Conservation (phyloP, 495 filamentous ascomycete genomes). For the Pyrenula massariospora region DNA sequence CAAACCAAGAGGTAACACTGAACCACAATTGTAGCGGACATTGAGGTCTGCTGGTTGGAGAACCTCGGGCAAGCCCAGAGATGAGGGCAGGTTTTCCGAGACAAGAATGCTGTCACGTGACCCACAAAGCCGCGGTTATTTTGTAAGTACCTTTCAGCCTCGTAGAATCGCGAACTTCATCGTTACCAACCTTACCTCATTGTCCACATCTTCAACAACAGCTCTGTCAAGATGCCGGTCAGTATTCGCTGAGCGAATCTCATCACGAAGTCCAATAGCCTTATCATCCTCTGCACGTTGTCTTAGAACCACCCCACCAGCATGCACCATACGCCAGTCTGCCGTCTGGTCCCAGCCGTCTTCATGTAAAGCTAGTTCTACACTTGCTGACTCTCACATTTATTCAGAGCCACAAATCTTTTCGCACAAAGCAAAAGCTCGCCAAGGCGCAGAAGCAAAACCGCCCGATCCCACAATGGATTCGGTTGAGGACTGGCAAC, state of each 20-base stretch:
- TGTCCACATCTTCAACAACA: not conserved
- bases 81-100: not conserved
- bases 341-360: no score
- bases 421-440: conserved; percentile 99
- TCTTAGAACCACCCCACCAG: no score
- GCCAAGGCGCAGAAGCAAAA: conserved; percentile 99
- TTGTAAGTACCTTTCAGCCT: not conserved
- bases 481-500: conserved; percentile 93
- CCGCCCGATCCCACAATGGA: conserved; percentile 99
- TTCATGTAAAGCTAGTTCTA: no score
- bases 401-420: conserved; percentile 98
- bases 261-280: no score
- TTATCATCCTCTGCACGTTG: no score
- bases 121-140: not conserved
- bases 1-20: not conserved
- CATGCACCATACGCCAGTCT: no score
- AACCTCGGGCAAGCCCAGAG: not conserved
- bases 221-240: conserved; percentile 61
- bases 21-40: no score
- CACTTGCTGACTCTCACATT: no score
- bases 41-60: not conserved
- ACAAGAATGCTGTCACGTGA: not conserved
- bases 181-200: not conserved
- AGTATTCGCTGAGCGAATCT: conserved; percentile 29
- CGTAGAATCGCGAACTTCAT: not conserved